These are phyloP conservation scores for Turritis glabra DNA, from an alignment of 345 rosid species.

Conservation along the genomic window DNA sequence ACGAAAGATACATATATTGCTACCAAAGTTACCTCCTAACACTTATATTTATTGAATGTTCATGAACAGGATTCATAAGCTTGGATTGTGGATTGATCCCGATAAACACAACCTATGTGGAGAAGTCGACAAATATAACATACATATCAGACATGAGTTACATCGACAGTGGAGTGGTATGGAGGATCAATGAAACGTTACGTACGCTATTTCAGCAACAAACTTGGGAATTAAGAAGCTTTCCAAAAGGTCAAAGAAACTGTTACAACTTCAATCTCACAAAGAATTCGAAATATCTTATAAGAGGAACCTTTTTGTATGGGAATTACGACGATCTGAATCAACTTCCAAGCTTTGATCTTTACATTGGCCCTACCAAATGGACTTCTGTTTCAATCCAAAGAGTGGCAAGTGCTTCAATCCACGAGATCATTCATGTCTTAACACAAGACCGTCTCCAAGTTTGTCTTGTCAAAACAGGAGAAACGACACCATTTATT, in stretches of 20 bases:
- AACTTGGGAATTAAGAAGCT: slow-evolving; percentile 2
- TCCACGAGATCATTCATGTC: neutral
- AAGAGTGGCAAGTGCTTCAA: too few species aligned
- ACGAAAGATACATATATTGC: too few species aligned
- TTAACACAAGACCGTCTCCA: neutral
- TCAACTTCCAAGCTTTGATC: neutral
- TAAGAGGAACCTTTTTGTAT: slow-evolving; percentile 11
- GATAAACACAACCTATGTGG: neutral
- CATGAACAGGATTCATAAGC: slow-evolving; percentile 18
- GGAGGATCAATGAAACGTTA: neutral
- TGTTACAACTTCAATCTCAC: neutral
- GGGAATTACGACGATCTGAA: slow-evolving; percentile 11
- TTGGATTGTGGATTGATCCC: slow-evolving; percentile 19
- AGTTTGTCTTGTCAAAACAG: slow-evolving; percentile 24
- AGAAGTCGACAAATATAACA: neutral
- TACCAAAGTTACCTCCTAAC: too few species aligned
- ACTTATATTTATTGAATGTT: neutral
- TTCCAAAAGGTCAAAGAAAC: slow-evolving; percentile 8
- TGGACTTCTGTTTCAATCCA: slow-evolving; percentile 3
- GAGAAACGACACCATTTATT: neutral
- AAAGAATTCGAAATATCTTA: neutral
- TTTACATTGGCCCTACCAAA: slow-evolving; percentile 5
- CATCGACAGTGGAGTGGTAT: neutral
- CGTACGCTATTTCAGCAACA: neutral
- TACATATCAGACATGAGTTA: neutral